Base-by-base conservation (phyloP, 352 stramenopile species). In the Globisporangium splendens region DNA sequence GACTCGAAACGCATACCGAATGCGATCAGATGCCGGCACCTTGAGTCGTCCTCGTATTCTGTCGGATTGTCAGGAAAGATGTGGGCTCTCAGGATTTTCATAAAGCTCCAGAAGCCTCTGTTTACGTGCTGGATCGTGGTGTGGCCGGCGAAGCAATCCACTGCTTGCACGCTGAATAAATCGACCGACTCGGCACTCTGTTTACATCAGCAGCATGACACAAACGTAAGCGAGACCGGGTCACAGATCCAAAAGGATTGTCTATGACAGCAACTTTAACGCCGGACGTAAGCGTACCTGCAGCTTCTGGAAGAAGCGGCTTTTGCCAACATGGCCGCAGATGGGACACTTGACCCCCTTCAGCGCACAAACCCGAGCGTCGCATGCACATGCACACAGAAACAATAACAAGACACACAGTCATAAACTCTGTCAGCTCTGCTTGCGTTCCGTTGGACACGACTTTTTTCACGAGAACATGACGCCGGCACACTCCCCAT, bases 251-350 rank as follows among this genome's bases (percentile, higher is more conserved):
- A 24, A 18, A 33, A 31, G 2, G 24, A 31, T 31, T 31, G 5
- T 5, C 5, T 2, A 6, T 31, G 5, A 5, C 24, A 31, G 24
- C 24, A 31, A 5, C 24, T 42, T 44, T 18, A 8, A 12, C 41
- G 13, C 15, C 24, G 17, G 17, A 44, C n/a, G 15, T 28, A 12
- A 17, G 3, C 46, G 15, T 54, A 91, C 76, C 70, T 79, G 68
- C 41, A 89, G 69, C 21, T 78, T 72, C 39, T 80, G 71, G 54
- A 84, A 84, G n/a, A 72, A 65, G 20, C 77, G 72, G 57, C 81
- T 88, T 68, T 85, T 88, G 62, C 81, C 81, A 0, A 59, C 85
- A 58, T 91, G 81, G 6, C 81, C 81, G 51, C 81, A 91, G 47
- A 91, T 63, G 3, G 62, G 39, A 61, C 78, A 91, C 58, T 87